Evolutionary conservation across 2,329 filamentous ascomycete species (phyloP).

Genomic region (Penicillium sp.): DNA sequence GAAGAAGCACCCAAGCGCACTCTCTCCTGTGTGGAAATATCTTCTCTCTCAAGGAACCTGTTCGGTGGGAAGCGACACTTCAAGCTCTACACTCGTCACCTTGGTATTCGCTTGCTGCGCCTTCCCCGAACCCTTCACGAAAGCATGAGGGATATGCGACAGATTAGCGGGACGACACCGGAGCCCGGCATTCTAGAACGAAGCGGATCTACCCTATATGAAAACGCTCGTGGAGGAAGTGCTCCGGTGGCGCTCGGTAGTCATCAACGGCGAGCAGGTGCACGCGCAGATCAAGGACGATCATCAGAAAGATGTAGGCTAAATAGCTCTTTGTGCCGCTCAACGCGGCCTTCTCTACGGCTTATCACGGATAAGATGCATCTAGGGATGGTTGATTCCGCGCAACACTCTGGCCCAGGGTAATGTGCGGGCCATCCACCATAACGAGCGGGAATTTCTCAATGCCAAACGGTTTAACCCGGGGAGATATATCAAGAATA

Average conservation of each 20-base stretch:
- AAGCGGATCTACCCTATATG: slow-evolving; percentile 29
- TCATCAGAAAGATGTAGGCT: slow-evolving; percentile 18
- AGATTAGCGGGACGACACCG: slow-evolving; percentile 31
- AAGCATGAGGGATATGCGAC: slow-evolving; percentile 36
- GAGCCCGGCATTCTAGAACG: slow-evolving; percentile 33
- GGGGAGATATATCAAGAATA: slow-evolving; percentile 43
- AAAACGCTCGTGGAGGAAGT: slow-evolving; percentile 33
- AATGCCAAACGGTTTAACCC: slow-evolving; percentile 33
- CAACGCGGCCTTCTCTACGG: not conserved
- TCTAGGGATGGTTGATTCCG: slow-evolving; percentile 19
- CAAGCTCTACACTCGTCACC: slow-evolving; percentile 29
- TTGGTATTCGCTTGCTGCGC: slow-evolving; percentile 30
- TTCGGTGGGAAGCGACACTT: slow-evolving; percentile 32
- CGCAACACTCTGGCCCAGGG: slow-evolving; percentile 20
- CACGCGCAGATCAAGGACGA: slow-evolving; percentile 25
- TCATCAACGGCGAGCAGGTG: slow-evolving; percentile 25
- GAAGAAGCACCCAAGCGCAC: slow-evolving; percentile 48
- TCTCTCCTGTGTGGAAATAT: slow-evolving; percentile 47
- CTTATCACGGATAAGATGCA: slow-evolving; percentile 8
- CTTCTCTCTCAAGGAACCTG: slow-evolving; percentile 47
- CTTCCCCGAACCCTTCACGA: slow-evolving; percentile 22
- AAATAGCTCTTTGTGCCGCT: not conserved
- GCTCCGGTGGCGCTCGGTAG: slow-evolving; percentile 28
- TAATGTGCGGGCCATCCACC: slow-evolving; percentile 28
- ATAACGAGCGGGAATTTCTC: slow-evolving; percentile 43